A percentile compares a stretch with the other conserved stretches of the same genome.
These are phyloP conservation scores for Colletotrichum destructivum DNA, from an alignment of 2,329 filamentous ascomycete species.

Conservation along the genomic window DNA sequence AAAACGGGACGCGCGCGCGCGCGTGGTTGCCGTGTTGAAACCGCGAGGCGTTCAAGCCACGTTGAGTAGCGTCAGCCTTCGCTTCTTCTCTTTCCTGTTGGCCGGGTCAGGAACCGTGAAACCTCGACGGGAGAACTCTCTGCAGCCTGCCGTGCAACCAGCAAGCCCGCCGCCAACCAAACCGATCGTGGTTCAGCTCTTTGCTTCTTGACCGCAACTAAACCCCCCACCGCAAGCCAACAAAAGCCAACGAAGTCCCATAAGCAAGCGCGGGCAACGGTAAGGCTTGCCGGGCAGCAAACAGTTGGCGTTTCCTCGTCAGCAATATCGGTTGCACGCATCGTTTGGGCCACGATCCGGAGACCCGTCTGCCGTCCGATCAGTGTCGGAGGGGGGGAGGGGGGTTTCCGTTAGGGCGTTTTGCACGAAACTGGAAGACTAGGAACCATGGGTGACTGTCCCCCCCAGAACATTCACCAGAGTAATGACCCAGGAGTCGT, in stretches of 20 bases:
- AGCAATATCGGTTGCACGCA: neutral
- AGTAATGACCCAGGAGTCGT: neutral
- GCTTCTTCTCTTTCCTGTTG: slow-evolving; percentile 6
- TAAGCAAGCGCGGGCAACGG: neutral
- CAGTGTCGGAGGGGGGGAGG: slow-evolving; percentile 3
- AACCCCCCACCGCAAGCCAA: neutral
- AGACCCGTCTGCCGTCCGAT: slow-evolving; percentile 30
- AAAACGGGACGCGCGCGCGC: neutral
- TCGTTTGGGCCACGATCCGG: slow-evolving; percentile 9
- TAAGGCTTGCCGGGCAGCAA: slow-evolving; percentile 6
- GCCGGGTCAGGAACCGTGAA: slow-evolving; percentile 7
- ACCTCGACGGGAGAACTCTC: neutral
- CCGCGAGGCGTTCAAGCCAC: slow-evolving; percentile 34
- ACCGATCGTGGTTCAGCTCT: slow-evolving; percentile 11
- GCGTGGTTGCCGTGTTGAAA: slow-evolving; percentile 16
- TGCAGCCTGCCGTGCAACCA: neutral
- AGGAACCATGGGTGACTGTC: slow-evolving; percentile 1
- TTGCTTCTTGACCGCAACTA: slow-evolving; percentile 14
- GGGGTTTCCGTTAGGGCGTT: neutral
- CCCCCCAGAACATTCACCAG: too few species aligned
- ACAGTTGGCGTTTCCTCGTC: slow-evolving; percentile 11
- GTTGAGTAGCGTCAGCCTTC: neutral
- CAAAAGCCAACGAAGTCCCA: neutral
- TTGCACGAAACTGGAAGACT: neutral
- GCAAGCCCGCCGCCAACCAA: slow-evolving; percentile 1